Percentiles rank a stretch among this genome's conserved stretches.
These are phyloP conservation scores for Sambucus nigra DNA, from an alignment of 129 eudicot species.

Conservation along the genomic window DNA sequence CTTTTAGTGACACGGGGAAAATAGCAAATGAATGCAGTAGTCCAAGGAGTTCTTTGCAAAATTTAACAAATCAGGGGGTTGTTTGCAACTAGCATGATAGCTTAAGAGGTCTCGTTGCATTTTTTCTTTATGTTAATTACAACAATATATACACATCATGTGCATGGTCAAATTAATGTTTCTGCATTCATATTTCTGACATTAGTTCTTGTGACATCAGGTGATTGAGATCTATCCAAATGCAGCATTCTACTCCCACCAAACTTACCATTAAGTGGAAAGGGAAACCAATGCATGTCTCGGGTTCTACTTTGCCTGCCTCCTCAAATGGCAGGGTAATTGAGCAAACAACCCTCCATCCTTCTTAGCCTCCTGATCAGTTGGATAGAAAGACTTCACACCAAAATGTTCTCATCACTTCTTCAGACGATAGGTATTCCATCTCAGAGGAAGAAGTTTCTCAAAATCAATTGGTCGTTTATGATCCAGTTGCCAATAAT, in stretches of 20 bases:
- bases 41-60: too few relatives aligned
- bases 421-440: slow-evolving; percentile 4
- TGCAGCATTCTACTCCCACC: slow-evolving; percentile 39
- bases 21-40: too few relatives aligned
- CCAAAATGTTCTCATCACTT: slow-evolving; percentile 8
- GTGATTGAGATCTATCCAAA: background rate
- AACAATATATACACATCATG: too few relatives aligned
- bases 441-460: slow-evolving; percentile 26
- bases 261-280: slow-evolving; percentile 46
- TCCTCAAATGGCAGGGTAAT: slow-evolving; percentile 15
- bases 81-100: too few relatives aligned
- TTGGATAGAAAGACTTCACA: too few relatives aligned
- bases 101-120: too few relatives aligned
- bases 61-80: too few relatives aligned
- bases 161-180: too few relatives aligned
- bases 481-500: slow-evolving; percentile 33
- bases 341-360: slow-evolving; percentile 19
- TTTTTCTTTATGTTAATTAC: too few relatives aligned
- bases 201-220: too few relatives aligned
- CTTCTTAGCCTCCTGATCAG: slow-evolving; percentile 6
- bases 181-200: too few relatives aligned
- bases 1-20: too few relatives aligned
- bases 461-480: slow-evolving; percentile 48
- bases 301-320: slow-evolving; percentile 7
- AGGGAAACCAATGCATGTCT: slow-evolving; percentile 18